Percentiles rank a stretch among this genome's conserved stretches.
Conservation (phyloP, 2,329 filamentous ascomycete genomes). For the Fonsecaea nubica region DNA sequence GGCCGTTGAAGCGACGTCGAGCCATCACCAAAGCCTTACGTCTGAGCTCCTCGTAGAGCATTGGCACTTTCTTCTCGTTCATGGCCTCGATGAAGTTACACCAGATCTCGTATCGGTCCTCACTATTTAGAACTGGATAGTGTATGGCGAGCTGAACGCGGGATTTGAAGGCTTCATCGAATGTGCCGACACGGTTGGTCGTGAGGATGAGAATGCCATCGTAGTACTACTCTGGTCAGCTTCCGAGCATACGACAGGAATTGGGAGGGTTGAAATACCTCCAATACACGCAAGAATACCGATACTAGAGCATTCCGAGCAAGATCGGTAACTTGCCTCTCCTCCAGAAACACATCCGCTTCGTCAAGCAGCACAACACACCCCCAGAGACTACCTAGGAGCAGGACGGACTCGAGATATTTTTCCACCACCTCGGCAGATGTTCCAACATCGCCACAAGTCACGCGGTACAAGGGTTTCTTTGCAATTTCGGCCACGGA, state of each 20-base stretch:
- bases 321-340: conserved; percentile 37
- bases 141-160: conserved; percentile 63
- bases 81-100: neutral
- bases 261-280: conserved; percentile 16
- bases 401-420: conserved; percentile 47
- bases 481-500: conserved; percentile 50
- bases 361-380: conserved; percentile 43
- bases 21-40: neutral
- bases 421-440: conserved; percentile 47
- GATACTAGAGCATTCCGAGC: conserved; percentile 41
- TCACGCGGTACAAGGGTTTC: conserved; percentile 51
- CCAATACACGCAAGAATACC: conserved; percentile 48
- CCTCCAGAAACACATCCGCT: conserved; percentile 42
- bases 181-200: conserved; percentile 72
- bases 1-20: neutral
- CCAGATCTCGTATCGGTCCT: neutral
- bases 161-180: conserved; percentile 88
- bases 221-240: conserved; percentile 39
- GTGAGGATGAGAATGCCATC: conserved; percentile 56
- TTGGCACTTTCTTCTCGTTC: neutral
- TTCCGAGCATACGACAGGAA: neutral
- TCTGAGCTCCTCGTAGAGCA: neutral
- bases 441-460: conserved; percentile 51
- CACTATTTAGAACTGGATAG: neutral
- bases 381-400: conserved; percentile 49